Percentiles rank a stretch among this genome's conserved stretches.
These are phyloP conservation scores for Pyronema omphalodes DNA, from an alignment of 495 filamentous ascomycete species.

Conservation along the genomic window DNA sequence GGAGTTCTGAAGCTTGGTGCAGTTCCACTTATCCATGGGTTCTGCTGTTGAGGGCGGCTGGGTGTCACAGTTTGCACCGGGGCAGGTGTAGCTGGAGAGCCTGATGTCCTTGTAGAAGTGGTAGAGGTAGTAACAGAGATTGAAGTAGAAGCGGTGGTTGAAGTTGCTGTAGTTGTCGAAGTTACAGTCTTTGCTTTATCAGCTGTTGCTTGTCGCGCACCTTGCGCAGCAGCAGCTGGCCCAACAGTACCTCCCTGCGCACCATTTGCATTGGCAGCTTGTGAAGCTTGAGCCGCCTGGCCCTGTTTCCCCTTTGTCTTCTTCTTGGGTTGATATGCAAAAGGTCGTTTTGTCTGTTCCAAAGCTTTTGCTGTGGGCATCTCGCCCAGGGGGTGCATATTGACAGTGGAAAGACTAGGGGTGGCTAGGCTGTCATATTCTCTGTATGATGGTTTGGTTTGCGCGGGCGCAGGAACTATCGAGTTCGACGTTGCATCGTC, in stretches of 20 bases:
- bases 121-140: conserved; percentile 4
- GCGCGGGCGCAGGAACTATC: conserved; percentile 22
- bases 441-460: conserved; percentile 22
- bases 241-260: not conserved
- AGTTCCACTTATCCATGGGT: conserved; percentile 18
- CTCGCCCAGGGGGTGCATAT: conserved; percentile 23
- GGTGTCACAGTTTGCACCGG: conserved; percentile 2
- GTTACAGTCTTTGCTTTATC: not conserved
- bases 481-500: conserved; percentile 15
- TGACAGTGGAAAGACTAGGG: conserved; percentile 15
- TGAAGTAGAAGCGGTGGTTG: conserved; percentile 7
- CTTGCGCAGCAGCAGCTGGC: not conserved
- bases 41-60: conserved; percentile 6
- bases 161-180: conserved; percentile 7
- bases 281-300: no score
- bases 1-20: conserved; percentile 25
- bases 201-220: not conserved
- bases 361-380: conserved; percentile 19
- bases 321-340: conserved; percentile 12
- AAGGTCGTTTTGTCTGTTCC: conserved; percentile 16
- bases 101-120: conserved; percentile 9
- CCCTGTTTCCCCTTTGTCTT: conserved; percentile 8
- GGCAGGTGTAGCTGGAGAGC: conserved; percentile 13
- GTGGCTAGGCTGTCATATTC: conserved; percentile 22
- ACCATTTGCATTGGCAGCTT: not conserved